Percentiles rank a stretch among this genome's conserved stretches.
phyloP scores from a whole-genome alignment of 169 alveolate species.

The Eimeria necatrix region DNA sequence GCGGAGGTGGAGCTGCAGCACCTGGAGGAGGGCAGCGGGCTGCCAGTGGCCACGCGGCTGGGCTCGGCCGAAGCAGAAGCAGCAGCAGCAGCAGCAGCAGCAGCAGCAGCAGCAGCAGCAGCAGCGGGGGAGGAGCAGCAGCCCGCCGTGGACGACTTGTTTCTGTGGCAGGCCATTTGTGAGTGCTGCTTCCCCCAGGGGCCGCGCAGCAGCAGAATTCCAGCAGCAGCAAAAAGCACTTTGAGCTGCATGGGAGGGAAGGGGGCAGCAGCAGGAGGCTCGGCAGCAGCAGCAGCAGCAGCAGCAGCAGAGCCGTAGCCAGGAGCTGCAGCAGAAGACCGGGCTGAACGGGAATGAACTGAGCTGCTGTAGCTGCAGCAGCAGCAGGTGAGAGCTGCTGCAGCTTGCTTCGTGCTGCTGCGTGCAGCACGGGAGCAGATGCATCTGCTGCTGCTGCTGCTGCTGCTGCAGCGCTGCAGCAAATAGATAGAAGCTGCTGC shows the following conservation, averaged over 20 bases:
- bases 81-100: slow-evolving; percentile 33
- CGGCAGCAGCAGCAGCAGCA: not conserved
- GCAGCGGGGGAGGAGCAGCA: slow-evolving; percentile 37
- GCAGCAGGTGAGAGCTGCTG: not conserved
- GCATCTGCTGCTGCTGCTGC: not conserved
- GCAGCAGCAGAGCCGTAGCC: not conserved
- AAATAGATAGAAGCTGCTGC: not conserved
- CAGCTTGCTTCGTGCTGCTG: not conserved
- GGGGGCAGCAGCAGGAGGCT: no score
- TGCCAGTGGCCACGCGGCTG: not conserved
- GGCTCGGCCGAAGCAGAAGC: not conserved
- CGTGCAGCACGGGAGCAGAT: not conserved
- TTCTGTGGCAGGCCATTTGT: not conserved
- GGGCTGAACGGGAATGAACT: no score
- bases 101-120: slow-evolving; percentile 46
- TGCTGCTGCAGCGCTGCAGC: not conserved
- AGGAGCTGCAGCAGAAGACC: no score
- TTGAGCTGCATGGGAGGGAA: no score
- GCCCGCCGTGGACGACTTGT: not conserved
- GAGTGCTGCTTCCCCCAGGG: slow-evolving; percentile 2
- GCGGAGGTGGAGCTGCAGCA: not conserved
- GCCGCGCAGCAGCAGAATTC: not conserved
- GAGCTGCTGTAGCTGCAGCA: not conserved
- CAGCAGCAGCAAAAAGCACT: no score
- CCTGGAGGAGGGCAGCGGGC: not conserved